Conservation (phyloP, 2,329 filamentous ascomycete genomes). For the Lasiodiplodia gonubiensis region DNA sequence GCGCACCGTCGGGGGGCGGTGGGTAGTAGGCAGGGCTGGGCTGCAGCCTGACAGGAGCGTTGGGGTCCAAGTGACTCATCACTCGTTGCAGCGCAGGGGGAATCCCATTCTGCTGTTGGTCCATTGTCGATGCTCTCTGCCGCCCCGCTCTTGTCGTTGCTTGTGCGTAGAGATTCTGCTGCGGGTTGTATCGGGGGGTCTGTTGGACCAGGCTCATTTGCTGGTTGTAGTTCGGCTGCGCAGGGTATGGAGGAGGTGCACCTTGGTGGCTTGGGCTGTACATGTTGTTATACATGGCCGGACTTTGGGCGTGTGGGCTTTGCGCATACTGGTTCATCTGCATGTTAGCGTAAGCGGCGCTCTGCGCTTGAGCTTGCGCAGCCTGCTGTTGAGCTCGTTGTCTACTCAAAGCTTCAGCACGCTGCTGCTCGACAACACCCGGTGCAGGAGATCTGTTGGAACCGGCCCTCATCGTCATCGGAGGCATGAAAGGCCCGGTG, state of each 20-base stretch:
- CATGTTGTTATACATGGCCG: constrained; percentile 80
- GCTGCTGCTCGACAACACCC: constrained; percentile 93
- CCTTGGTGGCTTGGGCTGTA: constrained; percentile 72
- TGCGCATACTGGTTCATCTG: constrained; percentile 63
- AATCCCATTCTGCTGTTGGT: constrained; percentile 90
- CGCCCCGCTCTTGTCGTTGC: constrained; percentile 77
- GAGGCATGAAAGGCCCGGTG: constrained; percentile 92
- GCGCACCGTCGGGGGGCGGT: constrained; percentile 82
- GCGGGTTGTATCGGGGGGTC: constrained; percentile 56
- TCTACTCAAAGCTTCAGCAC: constrained; percentile 92
- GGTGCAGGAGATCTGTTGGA: constrained; percentile 87
- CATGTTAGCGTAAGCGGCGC: constrained; percentile 69
- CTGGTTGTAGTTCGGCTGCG: constrained; percentile 64
- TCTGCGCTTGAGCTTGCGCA: constrained; percentile 65
- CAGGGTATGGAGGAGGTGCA: constrained; percentile 78
- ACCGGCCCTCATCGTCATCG: constrained; percentile 92
- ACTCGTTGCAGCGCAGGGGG: constrained; percentile 92
- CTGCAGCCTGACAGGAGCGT: constrained; percentile 88
- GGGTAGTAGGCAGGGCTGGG: constrained; percentile 98
- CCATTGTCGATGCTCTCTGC: constrained; percentile 94
- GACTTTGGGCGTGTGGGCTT: constrained; percentile 53
- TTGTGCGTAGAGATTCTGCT: constrained; percentile 76
- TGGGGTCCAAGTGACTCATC: constrained; percentile 93
- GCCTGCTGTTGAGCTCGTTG: constrained; percentile 70
- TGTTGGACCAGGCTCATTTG: constrained; percentile 62